Percentiles rank a stretch among this genome's conserved stretches.
Evolutionary conservation across 768 basidiomycete genomes (phyloP).

Genomic region (Boletales sp.): DNA sequence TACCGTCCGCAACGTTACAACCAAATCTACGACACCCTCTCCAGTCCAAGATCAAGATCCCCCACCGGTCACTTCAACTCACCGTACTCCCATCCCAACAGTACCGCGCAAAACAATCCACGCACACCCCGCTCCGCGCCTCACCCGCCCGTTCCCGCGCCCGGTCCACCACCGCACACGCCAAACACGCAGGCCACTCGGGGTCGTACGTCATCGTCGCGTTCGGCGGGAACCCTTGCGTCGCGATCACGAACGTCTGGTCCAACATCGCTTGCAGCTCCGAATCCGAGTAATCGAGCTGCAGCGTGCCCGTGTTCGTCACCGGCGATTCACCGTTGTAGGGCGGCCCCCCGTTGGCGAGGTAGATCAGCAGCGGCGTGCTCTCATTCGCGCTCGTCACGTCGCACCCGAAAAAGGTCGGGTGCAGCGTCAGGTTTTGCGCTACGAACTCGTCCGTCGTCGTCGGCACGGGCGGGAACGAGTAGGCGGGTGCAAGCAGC

Average conservation of each 20-base stretch:
- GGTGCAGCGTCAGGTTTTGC: constrained; percentile 34
- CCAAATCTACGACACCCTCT: too few species aligned
- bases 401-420: constrained; percentile 48
- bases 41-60: too few species aligned
- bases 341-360: constrained; percentile 52
- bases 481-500: constrained; percentile 32
- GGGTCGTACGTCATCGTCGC: constrained; percentile 30
- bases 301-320: constrained; percentile 42
- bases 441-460: constrained; percentile 28
- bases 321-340: constrained; percentile 33
- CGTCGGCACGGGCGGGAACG: constrained; percentile 32
- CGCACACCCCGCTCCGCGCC: constrained; percentile 29
- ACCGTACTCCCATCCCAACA: constrained; percentile 25
- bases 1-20: too few species aligned
- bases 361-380: constrained; percentile 52
- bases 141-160: constrained; percentile 29
- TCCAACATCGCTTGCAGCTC: constrained; percentile 43
- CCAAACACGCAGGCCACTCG: constrained; percentile 48
- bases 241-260: constrained; percentile 41
- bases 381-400: constrained; percentile 20
- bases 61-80: neutral
- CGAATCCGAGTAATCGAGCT: constrained; percentile 34
- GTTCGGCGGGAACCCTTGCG: constrained; percentile 38
- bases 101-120: constrained; percentile 29
- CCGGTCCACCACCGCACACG: constrained; percentile 51